Percentiles rank a stretch among this genome's conserved stretches.
Evolutionary conservation across 2,329 filamentous ascomycete species (phyloP).

Genomic region (Trichoderma koningiopsis): DNA sequence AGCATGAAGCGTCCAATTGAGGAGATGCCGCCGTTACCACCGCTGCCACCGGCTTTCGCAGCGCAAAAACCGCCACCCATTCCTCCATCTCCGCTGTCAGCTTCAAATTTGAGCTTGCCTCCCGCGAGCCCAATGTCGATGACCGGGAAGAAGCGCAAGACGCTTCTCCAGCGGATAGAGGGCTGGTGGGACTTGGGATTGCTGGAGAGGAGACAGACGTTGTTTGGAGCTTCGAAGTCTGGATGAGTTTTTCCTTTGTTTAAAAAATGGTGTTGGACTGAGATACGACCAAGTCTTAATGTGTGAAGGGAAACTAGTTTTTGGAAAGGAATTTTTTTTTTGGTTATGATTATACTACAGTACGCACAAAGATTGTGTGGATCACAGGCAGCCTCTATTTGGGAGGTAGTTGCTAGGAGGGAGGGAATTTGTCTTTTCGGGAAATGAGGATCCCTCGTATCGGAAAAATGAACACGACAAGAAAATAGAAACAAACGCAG

Average conservation of each 20-base stretch:
- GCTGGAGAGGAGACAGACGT: constrained; percentile 48
- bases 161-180: constrained; percentile 51
- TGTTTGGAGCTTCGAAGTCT: constrained; percentile 33
- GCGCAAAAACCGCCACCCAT: constrained; percentile 31
- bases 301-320: neutral
- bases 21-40: constrained; percentile 36
- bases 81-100: constrained; percentile 24
- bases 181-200: constrained; percentile 59
- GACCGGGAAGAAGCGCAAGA: constrained; percentile 45
- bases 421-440: neutral
- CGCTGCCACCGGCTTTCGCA: constrained; percentile 31
- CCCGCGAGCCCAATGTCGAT: constrained; percentile 28
- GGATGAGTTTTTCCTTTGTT: neutral
- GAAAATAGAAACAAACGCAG: neutral
- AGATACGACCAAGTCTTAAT: neutral
- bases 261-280: neutral
- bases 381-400: neutral
- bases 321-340: no score
- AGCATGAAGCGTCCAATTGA: constrained; percentile 35
- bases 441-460: neutral
- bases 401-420: neutral
- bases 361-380: neutral
- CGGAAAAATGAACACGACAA: neutral
- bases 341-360: neutral
- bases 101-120: constrained; percentile 24